Percentiles rank a stretch among this genome's conserved stretches.
Evolutionary conservation across 805 yeast species (phyloP).

Genomic region (Kockiozyma suomiensis): DNA sequence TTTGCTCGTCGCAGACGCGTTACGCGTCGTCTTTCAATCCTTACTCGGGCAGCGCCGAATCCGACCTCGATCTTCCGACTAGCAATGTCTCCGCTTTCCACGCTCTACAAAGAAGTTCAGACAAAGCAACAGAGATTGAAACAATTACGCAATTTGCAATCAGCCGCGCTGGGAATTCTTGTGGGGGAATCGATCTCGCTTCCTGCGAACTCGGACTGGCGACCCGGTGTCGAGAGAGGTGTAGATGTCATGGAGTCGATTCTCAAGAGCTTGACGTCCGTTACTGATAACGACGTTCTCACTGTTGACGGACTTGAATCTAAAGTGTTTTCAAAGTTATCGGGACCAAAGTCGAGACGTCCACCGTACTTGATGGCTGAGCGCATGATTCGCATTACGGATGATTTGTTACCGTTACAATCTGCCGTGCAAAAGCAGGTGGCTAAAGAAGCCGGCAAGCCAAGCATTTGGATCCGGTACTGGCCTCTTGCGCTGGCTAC

Average conservation of each 20-base stretch:
- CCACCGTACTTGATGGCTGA: conserved; percentile 30
- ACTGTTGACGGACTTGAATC: conserved; percentile 12
- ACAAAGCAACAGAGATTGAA: conserved; percentile 23
- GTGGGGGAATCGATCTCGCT: conserved; percentile 31
- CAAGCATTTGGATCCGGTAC: conserved; percentile 52
- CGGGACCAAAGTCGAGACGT: not conserved
- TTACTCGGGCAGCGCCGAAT: not conserved
- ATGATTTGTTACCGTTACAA: conserved; percentile 29
- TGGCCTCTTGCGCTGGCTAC: conserved; percentile 63
- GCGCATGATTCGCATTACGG: conserved; percentile 21
- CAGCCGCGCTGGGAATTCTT: conserved; percentile 34
- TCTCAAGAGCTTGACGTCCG: not conserved
- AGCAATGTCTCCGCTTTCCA: conserved; percentile 32
- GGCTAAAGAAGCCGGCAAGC: conserved; percentile 41
- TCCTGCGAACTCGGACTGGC: conserved; percentile 28
- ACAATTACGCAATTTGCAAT: conserved; percentile 32
- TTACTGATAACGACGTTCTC: not conserved
- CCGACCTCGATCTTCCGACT: conserved; percentile 4
- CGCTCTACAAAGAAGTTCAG: conserved; percentile 31
- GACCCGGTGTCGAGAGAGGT: conserved; percentile 24
- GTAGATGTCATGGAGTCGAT: conserved; percentile 28
- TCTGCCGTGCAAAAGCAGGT: conserved; percentile 8
- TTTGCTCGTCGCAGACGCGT: conserved; percentile 8
- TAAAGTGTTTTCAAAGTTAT: conserved; percentile 6
- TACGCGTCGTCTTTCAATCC: not conserved